Base-by-base conservation (phyloP, 2,329 filamentous ascomycete species). In the Fusarium neocosmosporiellum region DNA sequence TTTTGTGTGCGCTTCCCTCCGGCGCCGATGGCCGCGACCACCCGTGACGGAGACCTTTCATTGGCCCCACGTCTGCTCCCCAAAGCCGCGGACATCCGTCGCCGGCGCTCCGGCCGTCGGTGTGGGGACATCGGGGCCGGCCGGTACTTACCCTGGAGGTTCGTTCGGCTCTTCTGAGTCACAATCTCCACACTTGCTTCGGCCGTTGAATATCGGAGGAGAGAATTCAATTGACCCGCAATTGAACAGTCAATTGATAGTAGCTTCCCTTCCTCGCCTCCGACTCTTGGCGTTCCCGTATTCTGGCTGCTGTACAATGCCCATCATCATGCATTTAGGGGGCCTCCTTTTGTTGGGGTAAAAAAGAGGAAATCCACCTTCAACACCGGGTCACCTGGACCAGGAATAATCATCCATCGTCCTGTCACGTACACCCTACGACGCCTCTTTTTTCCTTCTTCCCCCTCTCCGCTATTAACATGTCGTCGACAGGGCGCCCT, bases 81-180 rank as follows among this genome's bases (percentile, higher is more conserved):
- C 16, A 55, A 39, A 31, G n/a, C 24, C 31, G 55, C 59, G 64
- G 69, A 61, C 59, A 48, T 72, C 69, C 69, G 65, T 57, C 69
- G 55, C 69, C 71, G 63, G 46, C 11, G 18, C 2, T 18, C 74
- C 74, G 74, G 74, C 70, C 65, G 68, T 76, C 74, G 74, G 74
- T 72, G 74, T 63, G 74, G 67, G 63, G 60, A 43, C 27, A 2
- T 55, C 27, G 60, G 48, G 60, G 29, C 39, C 61, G 50, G 16
- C 22, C 31, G 13, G 27, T 29, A 43, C 55, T 62, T 72, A 72
- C 70, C 70, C 70, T 72, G 43, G 24, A 50, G 24, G 18, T 50
- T 50, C 43, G 24, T 48, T 36, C 31, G 41, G 58, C 29, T 31
- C 20, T 20, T 43, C 46, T 48, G 58, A 36, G 39, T 60, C 58